Percentiles rank a stretch among this genome's conserved stretches.
phyloP scores from a whole-genome alignment of 2,329 filamentous ascomycete species.

The Diaporthe vaccinii region DNA sequence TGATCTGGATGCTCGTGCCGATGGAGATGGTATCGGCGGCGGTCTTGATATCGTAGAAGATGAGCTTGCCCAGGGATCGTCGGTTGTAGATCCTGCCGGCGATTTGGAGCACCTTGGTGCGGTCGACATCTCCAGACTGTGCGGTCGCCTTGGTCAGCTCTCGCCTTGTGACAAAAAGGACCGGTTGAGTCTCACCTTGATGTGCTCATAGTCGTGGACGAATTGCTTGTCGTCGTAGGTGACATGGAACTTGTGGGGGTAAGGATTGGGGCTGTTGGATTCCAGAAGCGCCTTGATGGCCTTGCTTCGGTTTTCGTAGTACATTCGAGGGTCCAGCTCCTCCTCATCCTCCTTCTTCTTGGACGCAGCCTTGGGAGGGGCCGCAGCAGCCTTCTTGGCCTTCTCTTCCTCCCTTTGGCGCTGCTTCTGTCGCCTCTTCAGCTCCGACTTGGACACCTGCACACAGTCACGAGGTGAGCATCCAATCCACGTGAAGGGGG shows the following conservation, averaged over 20 bases:
- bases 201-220: conserved; percentile 79
- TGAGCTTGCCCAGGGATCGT: conserved; percentile 86
- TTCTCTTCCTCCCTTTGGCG: conserved; percentile 90
- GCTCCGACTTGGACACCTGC: conserved; percentile 81
- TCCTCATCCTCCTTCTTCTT: conserved; percentile 71
- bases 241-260: conserved; percentile 94
- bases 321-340: conserved; percentile 73
- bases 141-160: background rate
- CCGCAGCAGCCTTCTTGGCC: conserved; percentile 81
- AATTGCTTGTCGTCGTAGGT: conserved; percentile 88
- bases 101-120: conserved; percentile 81
- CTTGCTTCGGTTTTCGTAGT: conserved; percentile 95
- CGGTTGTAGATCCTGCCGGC: conserved; percentile 92
- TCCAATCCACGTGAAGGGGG: background rate
- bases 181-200: conserved; percentile 53
- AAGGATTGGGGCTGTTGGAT: conserved; percentile 83
- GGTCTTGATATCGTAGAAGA: conserved; percentile 88
- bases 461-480: conserved; percentile 25
- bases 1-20: conserved; percentile 86
- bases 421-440: conserved; percentile 97
- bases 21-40: conserved; percentile 68
- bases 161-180: background rate
- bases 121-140: conserved; percentile 85
- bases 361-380: conserved; percentile 63
- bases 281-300: conserved; percentile 80